phyloP scores from a whole-genome alignment of 495 filamentous ascomycete species.

The Immersiella caudata region DNA sequence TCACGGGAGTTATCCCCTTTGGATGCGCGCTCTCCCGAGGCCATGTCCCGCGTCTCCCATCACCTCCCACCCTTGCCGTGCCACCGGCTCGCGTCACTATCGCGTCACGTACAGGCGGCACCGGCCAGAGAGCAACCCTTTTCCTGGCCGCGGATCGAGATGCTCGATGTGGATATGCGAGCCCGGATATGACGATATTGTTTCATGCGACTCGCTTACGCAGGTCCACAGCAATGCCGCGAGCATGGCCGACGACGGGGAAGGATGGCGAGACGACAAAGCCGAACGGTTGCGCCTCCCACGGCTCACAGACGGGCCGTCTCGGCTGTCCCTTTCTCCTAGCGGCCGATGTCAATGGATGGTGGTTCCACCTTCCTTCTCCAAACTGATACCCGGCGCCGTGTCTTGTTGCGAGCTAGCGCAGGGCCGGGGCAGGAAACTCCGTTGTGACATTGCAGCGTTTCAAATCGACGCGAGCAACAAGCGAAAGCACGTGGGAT shows the following conservation, averaged over 20 bases:
- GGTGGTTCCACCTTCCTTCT: background rate
- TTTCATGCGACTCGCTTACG: too few relatives aligned
- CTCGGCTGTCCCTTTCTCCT: background rate
- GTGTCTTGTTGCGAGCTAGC: background rate
- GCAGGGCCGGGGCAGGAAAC: background rate
- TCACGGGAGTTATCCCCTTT: background rate
- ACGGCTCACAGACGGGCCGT: background rate
- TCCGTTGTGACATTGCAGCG: background rate
- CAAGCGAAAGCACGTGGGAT: background rate
- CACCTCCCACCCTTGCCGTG: too few relatives aligned
- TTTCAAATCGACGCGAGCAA: background rate
- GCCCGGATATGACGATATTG: too few relatives aligned
- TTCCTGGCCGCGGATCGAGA: too few relatives aligned
- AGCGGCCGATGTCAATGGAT: background rate
- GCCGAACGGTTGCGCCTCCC: background rate
- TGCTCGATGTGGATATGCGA: too few relatives aligned
- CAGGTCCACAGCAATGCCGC: too few relatives aligned
- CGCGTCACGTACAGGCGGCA: too few relatives aligned
- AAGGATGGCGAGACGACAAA: too few relatives aligned
- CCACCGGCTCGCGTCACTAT: too few relatives aligned
- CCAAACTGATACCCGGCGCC: background rate
- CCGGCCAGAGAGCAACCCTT: too few relatives aligned
- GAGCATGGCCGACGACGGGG: too few relatives aligned
- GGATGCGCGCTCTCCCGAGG: background rate
- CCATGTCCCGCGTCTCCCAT: background rate